Conservation (phyloP, 768 basidiomycete species). For the Mycena sanguinolenta region DNA sequence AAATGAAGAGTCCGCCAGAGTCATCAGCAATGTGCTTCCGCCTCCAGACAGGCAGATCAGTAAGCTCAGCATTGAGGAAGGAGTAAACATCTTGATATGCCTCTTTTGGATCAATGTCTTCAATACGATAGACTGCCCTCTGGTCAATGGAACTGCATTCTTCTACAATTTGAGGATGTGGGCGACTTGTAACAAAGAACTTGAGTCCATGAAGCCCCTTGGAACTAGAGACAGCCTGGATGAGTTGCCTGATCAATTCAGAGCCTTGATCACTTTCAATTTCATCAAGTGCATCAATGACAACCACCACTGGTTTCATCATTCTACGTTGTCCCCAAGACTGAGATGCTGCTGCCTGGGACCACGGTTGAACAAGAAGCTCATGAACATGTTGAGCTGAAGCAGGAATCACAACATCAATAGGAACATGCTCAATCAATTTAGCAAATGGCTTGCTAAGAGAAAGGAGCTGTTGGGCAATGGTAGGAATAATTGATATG, state of each 20-base stretch:
- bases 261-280: not conserved
- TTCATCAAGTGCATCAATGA: slow-evolving; percentile 1
- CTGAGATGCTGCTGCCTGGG: not conserved
- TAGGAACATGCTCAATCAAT: not conserved
- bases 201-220: not conserved
- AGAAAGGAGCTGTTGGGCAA: slow-evolving; percentile 6
- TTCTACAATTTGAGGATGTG: not conserved
- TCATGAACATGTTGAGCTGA: not conserved
- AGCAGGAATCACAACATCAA: not conserved
- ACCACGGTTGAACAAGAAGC: not conserved
- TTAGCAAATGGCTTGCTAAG: too few species aligned
- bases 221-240: not conserved
- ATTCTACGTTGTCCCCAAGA: not conserved
- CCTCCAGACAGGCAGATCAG: too few species aligned
- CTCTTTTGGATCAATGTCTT: not conserved
- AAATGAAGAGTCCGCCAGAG: not conserved
- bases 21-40: not conserved
- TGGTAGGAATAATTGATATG: not conserved
- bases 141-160: too few species aligned
- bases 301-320: not conserved
- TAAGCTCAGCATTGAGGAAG: not conserved
- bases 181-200: slow-evolving; percentile 3
- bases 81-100: not conserved
- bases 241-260: not conserved
- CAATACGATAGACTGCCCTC: not conserved